Evolutionary conservation across 176 grass and related monocot genomes (phyloP).

Genomic region (Oryza nivara): DNA sequence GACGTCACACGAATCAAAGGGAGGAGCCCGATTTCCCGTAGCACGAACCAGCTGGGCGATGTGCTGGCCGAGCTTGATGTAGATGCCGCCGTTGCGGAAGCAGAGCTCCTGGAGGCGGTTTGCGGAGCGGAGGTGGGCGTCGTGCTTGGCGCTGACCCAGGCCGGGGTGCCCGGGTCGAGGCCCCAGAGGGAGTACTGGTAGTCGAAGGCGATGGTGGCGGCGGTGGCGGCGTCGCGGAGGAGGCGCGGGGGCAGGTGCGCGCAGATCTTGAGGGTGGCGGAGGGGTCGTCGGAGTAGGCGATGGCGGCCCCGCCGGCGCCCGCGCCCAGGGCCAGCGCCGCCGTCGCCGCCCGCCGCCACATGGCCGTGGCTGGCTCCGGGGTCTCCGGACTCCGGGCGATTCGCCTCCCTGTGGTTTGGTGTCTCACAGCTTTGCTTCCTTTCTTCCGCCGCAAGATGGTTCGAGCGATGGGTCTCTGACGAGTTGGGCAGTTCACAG

Average conservation of each 20-base stretch:
- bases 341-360: constrained; percentile 49
- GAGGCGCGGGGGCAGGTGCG: constrained; percentile 76
- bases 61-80: constrained; percentile 98
- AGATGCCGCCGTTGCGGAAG: constrained; percentile 96
- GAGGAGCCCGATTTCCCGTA: background rate
- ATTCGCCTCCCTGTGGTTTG: background rate
- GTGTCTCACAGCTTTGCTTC: background rate
- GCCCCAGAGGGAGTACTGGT: constrained; percentile 77
- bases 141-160: constrained; percentile 58
- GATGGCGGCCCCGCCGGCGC: constrained; percentile 46
- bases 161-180: constrained; percentile 60
- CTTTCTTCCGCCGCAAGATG: constrained; percentile 55
- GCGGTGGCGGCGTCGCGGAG: constrained; percentile 73
- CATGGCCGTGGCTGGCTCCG: constrained; percentile 35
- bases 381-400: background rate
- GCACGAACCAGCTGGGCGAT: constrained; percentile 71
- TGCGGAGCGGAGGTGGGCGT: constrained; percentile 75
- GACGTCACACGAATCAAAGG: background rate
- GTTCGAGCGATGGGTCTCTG: background rate
- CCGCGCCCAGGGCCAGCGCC: constrained; percentile 54
- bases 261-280: constrained; percentile 67
- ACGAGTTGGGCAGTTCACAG: background rate
- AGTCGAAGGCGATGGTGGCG: constrained; percentile 70
- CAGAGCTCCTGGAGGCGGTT: constrained; percentile 83
- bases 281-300: constrained; percentile 66